phyloP scores from a whole-genome alignment of 2,329 filamentous ascomycete species.

The Verticillium isaacii region DNA sequence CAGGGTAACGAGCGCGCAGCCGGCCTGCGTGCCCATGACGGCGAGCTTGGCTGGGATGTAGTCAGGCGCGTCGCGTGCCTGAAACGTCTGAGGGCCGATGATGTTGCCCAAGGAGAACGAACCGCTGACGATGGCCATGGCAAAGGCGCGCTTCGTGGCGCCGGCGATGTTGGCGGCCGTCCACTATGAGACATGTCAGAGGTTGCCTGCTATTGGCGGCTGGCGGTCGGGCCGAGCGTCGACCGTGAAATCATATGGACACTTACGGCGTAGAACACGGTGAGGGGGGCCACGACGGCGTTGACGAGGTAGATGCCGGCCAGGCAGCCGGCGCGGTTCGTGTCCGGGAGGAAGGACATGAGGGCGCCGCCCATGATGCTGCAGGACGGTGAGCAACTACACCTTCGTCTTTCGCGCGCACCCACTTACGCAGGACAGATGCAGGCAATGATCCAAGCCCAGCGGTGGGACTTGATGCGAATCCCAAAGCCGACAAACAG shows the following conservation, averaged over 20 bases:
- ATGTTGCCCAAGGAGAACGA: conserved; percentile 51
- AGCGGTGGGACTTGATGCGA: conserved; percentile 40
- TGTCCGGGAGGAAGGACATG: conserved; percentile 46
- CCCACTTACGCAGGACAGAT: conserved; percentile 39
- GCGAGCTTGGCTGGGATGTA: conserved; percentile 51
- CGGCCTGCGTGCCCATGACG: conserved; percentile 46
- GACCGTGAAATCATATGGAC: background rate
- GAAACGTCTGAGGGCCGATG: conserved; percentile 54
- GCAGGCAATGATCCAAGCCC: conserved; percentile 43
- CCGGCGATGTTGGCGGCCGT: conserved; percentile 47
- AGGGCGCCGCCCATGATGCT: conserved; percentile 43
- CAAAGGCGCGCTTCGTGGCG: conserved; percentile 47
- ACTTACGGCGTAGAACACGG: conserved; percentile 39
- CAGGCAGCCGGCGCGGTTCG: conserved; percentile 40
- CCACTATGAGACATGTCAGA: conserved; percentile 24
- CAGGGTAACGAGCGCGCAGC: conserved; percentile 34
- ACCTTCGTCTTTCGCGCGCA: background rate
- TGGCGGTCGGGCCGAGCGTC: background rate
- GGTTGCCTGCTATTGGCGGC: background rate
- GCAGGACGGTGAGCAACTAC: background rate
- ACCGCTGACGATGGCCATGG: conserved; percentile 41
- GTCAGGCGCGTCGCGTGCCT: conserved; percentile 43
- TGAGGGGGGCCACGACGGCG: conserved; percentile 39
- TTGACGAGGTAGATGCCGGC: conserved; percentile 48
- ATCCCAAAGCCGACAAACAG: conserved; percentile 43